Evolutionary conservation across 2,329 filamentous ascomycete species (phyloP), one percentile per base, ranked within the genome.

Genomic region (Fusarium sterilihyphosum): DNA sequence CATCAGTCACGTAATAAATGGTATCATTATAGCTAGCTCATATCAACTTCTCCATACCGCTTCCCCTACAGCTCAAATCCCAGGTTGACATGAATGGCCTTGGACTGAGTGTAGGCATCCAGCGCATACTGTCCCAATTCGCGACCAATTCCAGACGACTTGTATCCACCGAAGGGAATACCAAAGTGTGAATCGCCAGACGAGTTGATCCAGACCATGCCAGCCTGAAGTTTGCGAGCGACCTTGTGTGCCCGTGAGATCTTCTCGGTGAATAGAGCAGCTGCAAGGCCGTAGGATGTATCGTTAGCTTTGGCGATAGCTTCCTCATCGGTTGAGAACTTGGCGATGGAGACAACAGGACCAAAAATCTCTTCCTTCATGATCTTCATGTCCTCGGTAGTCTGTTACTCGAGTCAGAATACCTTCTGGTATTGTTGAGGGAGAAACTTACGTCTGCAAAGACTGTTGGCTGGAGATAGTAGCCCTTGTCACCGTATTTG

Each of bases 231-330:
- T 47, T 86, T 88, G 52, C 85, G 85, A 52, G 85, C 81, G 16
- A 84, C 78, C 64, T 73, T 79, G 70, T 82, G 81, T 20, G 82
- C 82, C 54, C 77, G 77, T 22, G 75, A 82, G 47, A 90, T 83
- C 75, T 90, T 85, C 73, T 87, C 82, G 0, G 88, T 90, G 71
- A 90, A 91, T 10, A 91, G 81, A 0, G 88, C 86, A 7, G 86
- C 85, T 8, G 87, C 87, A 1, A 90, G 82, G 14, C 88, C 88
- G 68, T 90, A 89, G 1, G 82, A 86, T 4, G 85, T 87, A 74
- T 89, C 71, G 24, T 81, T 80, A 9, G 80, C 80, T 49, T 77
- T 79, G 29, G 65, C 62, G 6, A 80, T 68, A 11, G 64, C 79
- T 38, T 80, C 79, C 14, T 73, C 69, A 3, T 74, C 73, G 1